Evolutionary conservation across 768 basidiomycete genomes (phyloP).

Genomic region (Rhodotorula diobovata): DNA sequence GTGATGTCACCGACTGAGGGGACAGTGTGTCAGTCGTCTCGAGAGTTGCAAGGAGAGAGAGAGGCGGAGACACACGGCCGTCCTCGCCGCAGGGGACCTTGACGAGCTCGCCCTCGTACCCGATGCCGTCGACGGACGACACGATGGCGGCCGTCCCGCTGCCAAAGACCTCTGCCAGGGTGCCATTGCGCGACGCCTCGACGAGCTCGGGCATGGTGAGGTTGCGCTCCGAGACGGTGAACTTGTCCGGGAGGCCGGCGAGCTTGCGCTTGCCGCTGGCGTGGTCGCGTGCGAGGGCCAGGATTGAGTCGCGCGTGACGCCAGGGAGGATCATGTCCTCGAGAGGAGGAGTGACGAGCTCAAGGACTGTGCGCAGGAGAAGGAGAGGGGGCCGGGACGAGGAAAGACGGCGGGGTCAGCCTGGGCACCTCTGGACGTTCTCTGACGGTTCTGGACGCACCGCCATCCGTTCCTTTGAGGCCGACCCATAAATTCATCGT

Average conservation of each 20-base stretch:
- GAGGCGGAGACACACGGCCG: conserved; percentile 20
- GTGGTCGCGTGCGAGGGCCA: conserved; percentile 66
- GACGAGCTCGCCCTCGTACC: conserved; percentile 62
- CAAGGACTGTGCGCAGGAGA: conserved; percentile 54
- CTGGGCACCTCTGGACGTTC: too few species aligned
- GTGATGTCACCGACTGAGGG: conserved; percentile 57
- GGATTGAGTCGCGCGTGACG: conserved; percentile 79
- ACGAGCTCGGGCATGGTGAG: conserved; percentile 60
- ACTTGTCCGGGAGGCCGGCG: conserved; percentile 53
- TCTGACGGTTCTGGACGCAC: too few species aligned
- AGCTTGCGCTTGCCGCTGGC: conserved; percentile 48
- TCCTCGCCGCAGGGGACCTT: conserved; percentile 37
- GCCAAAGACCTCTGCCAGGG: conserved; percentile 74
- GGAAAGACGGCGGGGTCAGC: conserved; percentile 60
- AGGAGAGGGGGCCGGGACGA: neutral
- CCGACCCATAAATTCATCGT: conserved; percentile 71
- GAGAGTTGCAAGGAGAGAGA: neutral
- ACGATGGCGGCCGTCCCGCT: conserved; percentile 75
- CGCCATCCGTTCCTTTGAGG: neutral
- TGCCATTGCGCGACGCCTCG: conserved; percentile 55
- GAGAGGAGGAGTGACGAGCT: conserved; percentile 81
- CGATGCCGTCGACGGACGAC: conserved; percentile 66
- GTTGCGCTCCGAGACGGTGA: conserved; percentile 56
- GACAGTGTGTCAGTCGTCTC: neutral
- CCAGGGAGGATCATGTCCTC: conserved; percentile 88